Base-by-base conservation (phyloP, 768 basidiomycete genomes). In the Podaxis rugospora region DNA sequence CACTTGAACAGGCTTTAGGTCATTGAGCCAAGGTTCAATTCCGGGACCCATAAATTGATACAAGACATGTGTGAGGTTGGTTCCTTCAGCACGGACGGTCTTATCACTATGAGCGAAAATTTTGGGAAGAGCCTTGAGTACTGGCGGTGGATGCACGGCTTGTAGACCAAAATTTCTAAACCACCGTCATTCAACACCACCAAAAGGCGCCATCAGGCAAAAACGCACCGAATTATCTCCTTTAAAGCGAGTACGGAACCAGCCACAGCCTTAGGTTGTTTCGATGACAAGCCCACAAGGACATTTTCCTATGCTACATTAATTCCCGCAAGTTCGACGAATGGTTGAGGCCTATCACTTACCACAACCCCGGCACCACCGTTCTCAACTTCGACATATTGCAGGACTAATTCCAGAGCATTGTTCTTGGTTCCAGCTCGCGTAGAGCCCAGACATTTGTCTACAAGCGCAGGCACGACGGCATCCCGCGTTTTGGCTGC, bases 61-160 rank as follows among this genome's bases (percentile, higher is more conserved):
- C 5, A 98, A 74, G 0, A 77, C 75, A 66, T 89, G 87, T 0
- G 86, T 80, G 18, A 99, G 85, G 28, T 81, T 78, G 0, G 85
- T 85, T 36, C 96, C 97, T 75, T 99, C 97, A 0, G 92, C 86
- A 62, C 97, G 90, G 55, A 99, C 97, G 27, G 85, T 89, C 76
- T 98, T 98, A 74, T 99, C 97, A 14, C 86, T 87, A 69, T 99
- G 97, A 3, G 87, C 86, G 60, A 98, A 99, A 52, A 98, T 93
- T 77, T 95, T 96, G 37, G 95, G 91, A 21, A 99, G 74, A 5
- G 83, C 73, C 69, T 95, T 95, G 58, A 98, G 80, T n/a, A 98
- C 78, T 11, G 89, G 86, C 39, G 90, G 83, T 4, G 90, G 83
- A 10, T 88, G 86, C 14, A 85, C 80, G n/a, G 81, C 80, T 69